Percentiles rank a stretch among this genome's conserved stretches.
These are phyloP conservation scores for Pinus albicaulis DNA, from an alignment of 75 land plant genomes.

Conservation along the genomic window DNA sequence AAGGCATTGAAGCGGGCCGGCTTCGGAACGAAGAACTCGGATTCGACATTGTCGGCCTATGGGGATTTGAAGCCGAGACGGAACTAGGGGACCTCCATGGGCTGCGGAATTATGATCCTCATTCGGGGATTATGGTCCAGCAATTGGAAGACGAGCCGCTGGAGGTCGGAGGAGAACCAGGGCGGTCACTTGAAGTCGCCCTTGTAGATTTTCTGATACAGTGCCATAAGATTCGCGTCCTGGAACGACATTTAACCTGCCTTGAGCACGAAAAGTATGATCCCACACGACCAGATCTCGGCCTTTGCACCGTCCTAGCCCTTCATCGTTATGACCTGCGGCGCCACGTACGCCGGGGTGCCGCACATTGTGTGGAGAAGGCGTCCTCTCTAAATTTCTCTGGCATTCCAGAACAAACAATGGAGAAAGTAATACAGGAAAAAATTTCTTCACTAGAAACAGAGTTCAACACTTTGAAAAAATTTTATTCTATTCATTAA, in stretches of 20 bases:
- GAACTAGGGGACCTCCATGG: constrained; percentile 54
- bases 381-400: no score
- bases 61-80: constrained; percentile 12
- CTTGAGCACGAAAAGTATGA: constrained; percentile 55
- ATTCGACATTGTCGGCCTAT: not conserved
- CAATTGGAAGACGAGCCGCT: constrained; percentile 38
- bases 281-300: constrained; percentile 76
- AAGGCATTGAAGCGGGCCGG: constrained; percentile 64
- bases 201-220: constrained; percentile 43
- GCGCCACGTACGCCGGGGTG: no score
- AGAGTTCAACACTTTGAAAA: no score
- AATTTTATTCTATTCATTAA: no score
- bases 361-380: no score
- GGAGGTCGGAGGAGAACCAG: constrained; percentile 64
- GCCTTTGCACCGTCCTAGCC: constrained; percentile 77
- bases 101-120: constrained; percentile 44
- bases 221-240: no score
- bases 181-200: constrained; percentile 73
- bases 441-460: no score
- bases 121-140: constrained; percentile 60
- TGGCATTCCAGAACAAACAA: no score
- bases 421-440: no score
- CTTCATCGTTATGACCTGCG: no score
- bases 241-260: constrained; percentile 61
- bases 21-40: not conserved